These are phyloP conservation scores for Auricularia cornea DNA, from an alignment of 768 basidiomycete species.

Conservation along the genomic window DNA sequence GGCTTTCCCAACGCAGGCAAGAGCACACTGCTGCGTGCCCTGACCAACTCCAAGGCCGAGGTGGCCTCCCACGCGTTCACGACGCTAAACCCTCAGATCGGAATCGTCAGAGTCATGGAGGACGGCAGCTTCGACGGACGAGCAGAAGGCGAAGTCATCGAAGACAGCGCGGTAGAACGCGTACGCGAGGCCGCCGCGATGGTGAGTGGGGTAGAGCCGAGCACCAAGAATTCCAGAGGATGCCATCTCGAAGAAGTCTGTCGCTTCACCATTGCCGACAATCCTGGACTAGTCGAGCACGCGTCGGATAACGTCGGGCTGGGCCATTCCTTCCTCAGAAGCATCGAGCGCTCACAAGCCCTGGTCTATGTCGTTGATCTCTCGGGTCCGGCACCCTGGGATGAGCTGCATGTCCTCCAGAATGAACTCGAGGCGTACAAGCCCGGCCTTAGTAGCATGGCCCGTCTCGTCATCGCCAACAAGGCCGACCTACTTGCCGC, in stretches of 20 bases:
- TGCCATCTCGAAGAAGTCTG: conserved; percentile 56
- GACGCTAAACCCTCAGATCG: conserved; percentile 89
- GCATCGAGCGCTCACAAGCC: conserved; percentile 85
- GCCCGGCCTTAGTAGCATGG: conserved; percentile 66
- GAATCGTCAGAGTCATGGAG: conserved; percentile 75
- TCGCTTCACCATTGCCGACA: conserved; percentile 94
- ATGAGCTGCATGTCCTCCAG: conserved; percentile 61
- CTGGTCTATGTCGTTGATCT: conserved; percentile 92
- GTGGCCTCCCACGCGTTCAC: conserved; percentile 93
- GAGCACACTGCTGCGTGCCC: conserved; percentile 82
- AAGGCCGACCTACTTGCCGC: conserved; percentile 82
- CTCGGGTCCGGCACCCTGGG: conserved; percentile 62
- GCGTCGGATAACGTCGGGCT: conserved; percentile 88
- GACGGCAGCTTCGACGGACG: conserved; percentile 64
- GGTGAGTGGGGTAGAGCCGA: conserved; percentile 5
- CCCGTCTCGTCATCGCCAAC: conserved; percentile 81
- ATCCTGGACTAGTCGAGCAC: conserved; percentile 81
- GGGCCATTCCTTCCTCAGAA: conserved; percentile 87
- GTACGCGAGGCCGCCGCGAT: conserved; percentile 7
- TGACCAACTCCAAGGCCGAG: conserved; percentile 77
- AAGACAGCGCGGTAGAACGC: conserved; percentile 12
- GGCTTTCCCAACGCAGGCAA: conserved; percentile 94
- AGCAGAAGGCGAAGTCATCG: conserved; percentile 29
- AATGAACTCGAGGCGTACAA: conserved; percentile 83
- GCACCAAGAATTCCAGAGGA: conserved; percentile 1